A percentile compares a stretch with the other conserved stretches of the same genome.
phyloP scores from a whole-genome alignment of 441 rosid genomes.

The Erysimum cheiri region DNA sequence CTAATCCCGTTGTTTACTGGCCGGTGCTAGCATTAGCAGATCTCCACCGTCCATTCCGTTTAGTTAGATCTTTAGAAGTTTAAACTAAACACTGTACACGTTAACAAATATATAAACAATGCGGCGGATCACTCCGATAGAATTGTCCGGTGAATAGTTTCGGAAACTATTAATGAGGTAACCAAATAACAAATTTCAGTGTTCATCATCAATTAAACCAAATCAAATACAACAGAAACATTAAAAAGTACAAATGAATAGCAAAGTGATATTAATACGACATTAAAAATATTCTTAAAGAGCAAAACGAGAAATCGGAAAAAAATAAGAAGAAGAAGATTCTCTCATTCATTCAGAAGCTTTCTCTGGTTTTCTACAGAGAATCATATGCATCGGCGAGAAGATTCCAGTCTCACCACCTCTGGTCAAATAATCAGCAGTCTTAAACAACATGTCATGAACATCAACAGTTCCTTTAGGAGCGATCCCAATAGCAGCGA shows the following conservation, averaged over 20 bases:
- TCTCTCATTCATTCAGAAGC: conserved; percentile 27
- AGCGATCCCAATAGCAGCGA: conserved; percentile 73
- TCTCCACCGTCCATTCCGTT: conserved; percentile 13
- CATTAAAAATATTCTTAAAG: not conserved
- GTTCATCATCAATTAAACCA: conserved; percentile 4
- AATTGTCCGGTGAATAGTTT: not conserved
- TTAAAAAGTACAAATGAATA: conserved; percentile 16
- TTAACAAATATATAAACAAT: not conserved
- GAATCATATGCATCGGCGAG: conserved; percentile 92
- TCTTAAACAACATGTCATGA: conserved; percentile 84
- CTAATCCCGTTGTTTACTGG: not conserved
- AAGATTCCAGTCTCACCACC: conserved; percentile 92
- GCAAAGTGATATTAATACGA: conserved; percentile 25
- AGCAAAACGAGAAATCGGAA: conserved; percentile 9
- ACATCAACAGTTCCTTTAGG: conserved; percentile 95
- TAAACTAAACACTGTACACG: not conserved
- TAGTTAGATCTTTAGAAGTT: not conserved
- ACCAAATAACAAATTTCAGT: not conserved
- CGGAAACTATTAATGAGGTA: not conserved
- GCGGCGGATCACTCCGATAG: not conserved
- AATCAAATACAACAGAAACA: conserved; percentile 13
- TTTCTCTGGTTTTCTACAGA: conserved; percentile 76
- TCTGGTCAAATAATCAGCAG: conserved; percentile 77
- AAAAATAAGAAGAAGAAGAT: not conserved
- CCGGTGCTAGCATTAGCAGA: conserved; percentile 10